Evolutionary conservation across 2,329 filamentous ascomycete genomes (phyloP), one percentile per base, ranked within the genome.

Genomic region (Aspergillus quadrilineatus): DNA sequence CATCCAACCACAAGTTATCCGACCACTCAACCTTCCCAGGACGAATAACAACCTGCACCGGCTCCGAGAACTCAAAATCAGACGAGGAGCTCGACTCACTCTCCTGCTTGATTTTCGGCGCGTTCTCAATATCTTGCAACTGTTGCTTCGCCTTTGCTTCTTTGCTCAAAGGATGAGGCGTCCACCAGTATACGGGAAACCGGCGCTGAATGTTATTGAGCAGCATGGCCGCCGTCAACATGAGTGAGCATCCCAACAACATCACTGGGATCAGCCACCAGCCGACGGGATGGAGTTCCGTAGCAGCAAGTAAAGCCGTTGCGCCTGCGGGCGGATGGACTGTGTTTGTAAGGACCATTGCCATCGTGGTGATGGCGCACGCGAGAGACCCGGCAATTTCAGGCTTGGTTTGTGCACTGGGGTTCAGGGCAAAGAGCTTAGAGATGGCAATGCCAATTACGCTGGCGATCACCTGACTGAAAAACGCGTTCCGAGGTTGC

Each of bases 301-400:
- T 74, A 56, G 88, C 85, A 0, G 87, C 87, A 28, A 92, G 74
- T 1, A 92, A 73, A 0, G 87, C 88, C 0, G 88, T 92, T 7
- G 89, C 88, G 4, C 89, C 89, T 0, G 87, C 89, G 0, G 89
- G 89, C 0, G 89, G 89, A 62, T 92, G 87, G 0, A 89, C 79
- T 0, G 88, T 90, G 51, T 86, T 87, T 1, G 88, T 91, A 22
- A 90, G 65, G 0, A 80, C 80, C 89, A 91, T 92, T 55, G 84
- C 56, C 1, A 81, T 76, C 0, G 84, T 88, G 0, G 88, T 81
- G 2, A 80, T 69, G 0, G 85, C 87, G 61, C 87, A 89, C 1
- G 86, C 77, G 0, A 91, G 72, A 9, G 87, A 82, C 9, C 85
- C 88, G 1, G 80, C 87, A 0, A 90, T 66, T 81, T 85, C 89